A percentile compares a stretch with the other conserved stretches of the same genome.
These are phyloP conservation scores for Aciculosporium take DNA, from an alignment of 2,329 filamentous ascomycete genomes.

Conservation along the genomic window DNA sequence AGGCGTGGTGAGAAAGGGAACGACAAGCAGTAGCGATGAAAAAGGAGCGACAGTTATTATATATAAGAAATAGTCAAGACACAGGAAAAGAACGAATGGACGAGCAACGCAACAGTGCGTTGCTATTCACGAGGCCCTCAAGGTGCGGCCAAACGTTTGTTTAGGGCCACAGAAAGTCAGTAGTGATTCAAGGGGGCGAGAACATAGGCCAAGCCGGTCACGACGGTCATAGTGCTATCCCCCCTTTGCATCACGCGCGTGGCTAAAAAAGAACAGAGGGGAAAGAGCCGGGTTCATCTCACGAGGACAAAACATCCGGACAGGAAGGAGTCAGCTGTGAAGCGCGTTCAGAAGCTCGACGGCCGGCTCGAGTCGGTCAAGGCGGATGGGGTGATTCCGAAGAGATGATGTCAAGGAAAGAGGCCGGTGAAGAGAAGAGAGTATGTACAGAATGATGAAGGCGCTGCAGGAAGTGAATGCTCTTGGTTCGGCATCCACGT, in stretches of 20 bases:
- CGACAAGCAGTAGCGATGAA: not conserved
- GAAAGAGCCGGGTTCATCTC: slow-evolving; percentile 6
- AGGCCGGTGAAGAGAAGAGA: not conserved
- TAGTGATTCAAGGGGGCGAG: slow-evolving; percentile 1
- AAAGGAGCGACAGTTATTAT: slow-evolving; percentile 5
- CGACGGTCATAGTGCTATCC: slow-evolving; percentile 3
- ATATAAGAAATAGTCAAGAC: not conserved
- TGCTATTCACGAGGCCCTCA: not conserved
- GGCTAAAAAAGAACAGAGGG: slow-evolving; percentile 3
- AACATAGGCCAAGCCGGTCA: not conserved
- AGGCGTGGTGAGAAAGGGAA: not conserved
- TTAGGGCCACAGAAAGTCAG: not conserved
- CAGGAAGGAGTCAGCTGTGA: not conserved
- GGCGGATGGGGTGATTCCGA: not conserved
- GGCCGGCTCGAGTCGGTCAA: not conserved
- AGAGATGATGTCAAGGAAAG: not conserved
- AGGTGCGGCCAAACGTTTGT: not conserved
- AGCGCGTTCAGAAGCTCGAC: not conserved
- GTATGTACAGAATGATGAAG: not conserved
- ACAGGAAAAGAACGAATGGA: slow-evolving; percentile 5
- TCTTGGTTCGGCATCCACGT: slow-evolving; percentile 1
- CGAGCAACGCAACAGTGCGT: slow-evolving; percentile 2
- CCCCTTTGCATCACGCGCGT: slow-evolving; percentile 6
- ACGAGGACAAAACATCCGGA: not conserved
- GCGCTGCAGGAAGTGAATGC: not conserved